Evolutionary conservation across 176 grass and related monocot species (phyloP).

Genomic region (Eleusine indica): DNA sequence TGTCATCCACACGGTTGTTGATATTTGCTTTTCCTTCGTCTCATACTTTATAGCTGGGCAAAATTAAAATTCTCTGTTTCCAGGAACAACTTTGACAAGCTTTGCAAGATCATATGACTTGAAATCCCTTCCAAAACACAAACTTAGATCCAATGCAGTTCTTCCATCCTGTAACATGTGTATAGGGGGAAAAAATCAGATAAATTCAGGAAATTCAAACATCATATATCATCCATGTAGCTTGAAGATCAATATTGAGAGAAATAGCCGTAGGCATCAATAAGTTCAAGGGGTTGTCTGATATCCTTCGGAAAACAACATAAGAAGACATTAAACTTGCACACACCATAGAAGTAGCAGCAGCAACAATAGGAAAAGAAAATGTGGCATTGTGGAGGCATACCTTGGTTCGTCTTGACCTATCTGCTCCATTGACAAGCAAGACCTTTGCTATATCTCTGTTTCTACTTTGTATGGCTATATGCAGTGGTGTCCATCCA

Average conservation of each 20-base stretch:
- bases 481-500: conserved; percentile 86
- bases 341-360: not conserved
- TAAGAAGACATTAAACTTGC: conserved; percentile 13
- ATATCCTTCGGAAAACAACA: conserved; percentile 1
- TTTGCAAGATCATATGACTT: conserved; percentile 94
- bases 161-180: conserved; percentile 69
- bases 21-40: not conserved
- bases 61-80: conserved; percentile 57
- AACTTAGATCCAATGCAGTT: conserved; percentile 82
- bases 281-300: not conserved
- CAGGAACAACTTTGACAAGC: conserved; percentile 85
- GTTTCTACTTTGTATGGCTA: conserved; percentile 86
- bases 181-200: not conserved
- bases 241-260: not conserved
- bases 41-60: not conserved
- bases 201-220: not conserved
- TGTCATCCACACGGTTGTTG: not conserved
- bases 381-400: not conserved
- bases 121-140: conserved; percentile 95
- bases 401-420: conserved; percentile 86
- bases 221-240: not conserved
- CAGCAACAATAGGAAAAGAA: not conserved
- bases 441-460: conserved; percentile 83
- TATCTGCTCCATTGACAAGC: conserved; percentile 88
- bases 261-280: not conserved